These are phyloP conservation scores for Pyrus hybrid DNA, from an alignment of 331 rosid species.

Conservation along the genomic window DNA sequence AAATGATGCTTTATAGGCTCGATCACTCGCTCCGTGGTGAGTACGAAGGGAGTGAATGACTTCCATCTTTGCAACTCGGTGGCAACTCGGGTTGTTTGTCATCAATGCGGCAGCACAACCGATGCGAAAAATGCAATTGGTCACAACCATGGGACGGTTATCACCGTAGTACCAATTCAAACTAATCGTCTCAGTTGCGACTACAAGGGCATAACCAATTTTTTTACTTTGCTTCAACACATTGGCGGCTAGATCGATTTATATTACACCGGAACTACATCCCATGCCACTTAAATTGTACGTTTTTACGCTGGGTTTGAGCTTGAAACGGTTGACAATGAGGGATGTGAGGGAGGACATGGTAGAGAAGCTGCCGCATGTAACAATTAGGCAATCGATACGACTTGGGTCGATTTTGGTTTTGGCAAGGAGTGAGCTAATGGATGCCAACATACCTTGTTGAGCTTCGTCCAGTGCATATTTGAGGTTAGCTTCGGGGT, in stretches of 20 bases:
- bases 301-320: not conserved
- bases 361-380: conserved; percentile 9
- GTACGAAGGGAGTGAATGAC: conserved; percentile 3
- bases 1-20: conserved; percentile 4
- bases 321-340: conserved; percentile 6
- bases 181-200: not conserved
- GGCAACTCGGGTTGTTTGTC: not conserved
- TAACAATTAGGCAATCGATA: not conserved
- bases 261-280: conserved; percentile 2
- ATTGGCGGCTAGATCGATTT: not conserved
- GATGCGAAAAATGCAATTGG: conserved; percentile 5
- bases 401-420: not conserved
- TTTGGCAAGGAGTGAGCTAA: not conserved
- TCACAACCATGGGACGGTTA: conserved; percentile 7
- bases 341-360: not conserved
- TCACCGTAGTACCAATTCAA: conserved; percentile 6
- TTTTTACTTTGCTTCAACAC: not conserved
- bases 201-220: not conserved
- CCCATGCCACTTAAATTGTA: conserved; percentile 13
- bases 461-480: not conserved
- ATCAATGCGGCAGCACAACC: conserved; percentile 6
- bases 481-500: not conserved
- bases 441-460: conserved; percentile 1
- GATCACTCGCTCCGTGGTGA: conserved; percentile 8
- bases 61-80: conserved; percentile 3